Evolutionary conservation across 345 rosid genomes (phyloP), one percentile per base, ranked within the genome.

Genomic region (Eucalyptus marginata): DNA sequence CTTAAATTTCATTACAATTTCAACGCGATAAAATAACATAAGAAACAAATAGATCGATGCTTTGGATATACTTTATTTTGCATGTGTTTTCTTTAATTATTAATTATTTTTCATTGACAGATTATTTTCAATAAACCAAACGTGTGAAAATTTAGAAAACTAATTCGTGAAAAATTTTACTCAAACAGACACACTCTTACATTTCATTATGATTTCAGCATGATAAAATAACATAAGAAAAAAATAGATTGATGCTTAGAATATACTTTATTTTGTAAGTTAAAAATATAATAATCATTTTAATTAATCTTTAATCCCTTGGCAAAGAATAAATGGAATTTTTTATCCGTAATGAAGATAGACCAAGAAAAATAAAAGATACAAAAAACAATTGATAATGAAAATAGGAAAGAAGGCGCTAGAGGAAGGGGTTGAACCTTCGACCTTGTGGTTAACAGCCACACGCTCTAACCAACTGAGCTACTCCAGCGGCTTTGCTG

Each of bases 401-500:
- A 10, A 33, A 8, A 1, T 17, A 2, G 9, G 14, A 31, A 29
- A 49, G 59, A 51, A 5, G 6, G 44, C 91, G 91, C 91, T 88
- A 90, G 91, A 88, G 12, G 88, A 81, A 88, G 91, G 91, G 91
- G 58, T 90, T 86, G 90, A 90, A 90, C 90, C 90, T 88, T 81
- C 90, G 90, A 90, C 91, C 91, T 88, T 86, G 94, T 93, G 95
- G 98, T 97, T 96, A 95, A 95, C 94, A 95, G 96, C 97, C 95
- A 94, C 96, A 96, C 95, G 96, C 95, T 95, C 97, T 95, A 95
- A 90, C 96, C 99, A 94, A 92, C 96, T 96, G 99, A 96, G 96
- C 96, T 95, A 95, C 87, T 93, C 96, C 96, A 95, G 96, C 98
- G 20, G 7, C 0, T 49, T 85, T 14, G 22, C 36, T 0, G 2